Base-by-base conservation (phyloP, 208 protist genomes). In the Crithidia sp. region DNA sequence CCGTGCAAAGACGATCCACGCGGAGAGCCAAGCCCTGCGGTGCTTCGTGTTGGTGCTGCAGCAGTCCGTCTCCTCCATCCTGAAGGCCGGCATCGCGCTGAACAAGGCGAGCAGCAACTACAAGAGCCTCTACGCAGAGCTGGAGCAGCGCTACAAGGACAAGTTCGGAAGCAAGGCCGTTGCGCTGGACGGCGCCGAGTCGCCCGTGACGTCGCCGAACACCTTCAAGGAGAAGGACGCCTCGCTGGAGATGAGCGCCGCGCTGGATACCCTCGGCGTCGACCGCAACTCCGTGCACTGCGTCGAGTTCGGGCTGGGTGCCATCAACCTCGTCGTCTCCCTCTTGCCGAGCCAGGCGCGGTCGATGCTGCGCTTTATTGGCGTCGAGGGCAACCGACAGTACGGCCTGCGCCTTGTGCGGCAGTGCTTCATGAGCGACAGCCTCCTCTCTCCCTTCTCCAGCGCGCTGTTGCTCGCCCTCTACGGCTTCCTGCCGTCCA, bases 281-380 rank as follows among this genome's bases (percentile, higher is more conserved):
- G 88, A 93, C 72, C 72, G 60, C 28, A 93, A 93, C 71, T 86
- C 80, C 7, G 65, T 89, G 8, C 82, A 90, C 58, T 80, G 67
- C 47, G 85, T 90, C 36, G 68, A 88, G 57, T 84, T 87, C 41
- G 79, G 75, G 2, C 45, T 81, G 5, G 88, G 88, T 41, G 67
- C 69, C 41, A 84, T 87, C 28, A 82, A 84, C 62, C 49, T 90
- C 16, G 78, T 77, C 1, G 55, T 88, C 36, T 90, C 83, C 45
- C 74, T 90, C 13, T 65, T 91, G 10, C 88, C 88, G 0, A 66
- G 52, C 7, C 75, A 65, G 50, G 58, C 83, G 5, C 63, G 71
- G 36, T 49, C 57, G 19, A 67, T 91, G 59, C 74, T 93, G 52
- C 79, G 71, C 37, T 71, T 89, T 49, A 70, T 92, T 5, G 89